Evolutionary conservation across 352 stramenopile genomes (phyloP).

Genomic region (Phytophthora litchii): DNA sequence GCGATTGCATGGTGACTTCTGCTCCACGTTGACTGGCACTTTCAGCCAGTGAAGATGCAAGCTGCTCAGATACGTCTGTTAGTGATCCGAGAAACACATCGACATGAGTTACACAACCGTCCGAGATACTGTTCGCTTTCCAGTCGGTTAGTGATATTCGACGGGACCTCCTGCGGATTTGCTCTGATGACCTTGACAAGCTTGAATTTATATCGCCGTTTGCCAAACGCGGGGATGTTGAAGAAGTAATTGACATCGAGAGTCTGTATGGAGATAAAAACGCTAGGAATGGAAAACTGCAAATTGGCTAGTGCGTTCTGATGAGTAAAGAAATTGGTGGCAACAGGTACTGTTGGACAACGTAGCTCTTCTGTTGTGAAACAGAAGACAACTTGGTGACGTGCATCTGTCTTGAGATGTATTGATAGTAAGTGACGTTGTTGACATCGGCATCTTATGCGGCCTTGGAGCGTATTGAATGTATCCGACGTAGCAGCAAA

Average conservation of each 20-base stretch:
- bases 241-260: conserved; percentile 1
- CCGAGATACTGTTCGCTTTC: conserved; percentile 4
- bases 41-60: conserved; percentile 81
- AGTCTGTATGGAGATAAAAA: background rate
- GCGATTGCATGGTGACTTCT: conserved; percentile 71
- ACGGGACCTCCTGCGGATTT: conserved; percentile 2
- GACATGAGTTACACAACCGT: conserved; percentile 47
- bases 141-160: conserved; percentile 16
- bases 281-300: background rate
- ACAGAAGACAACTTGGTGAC: background rate
- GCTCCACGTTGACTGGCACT: conserved; percentile 71
- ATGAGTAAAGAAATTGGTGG: background rate
- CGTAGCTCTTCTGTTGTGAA: background rate
- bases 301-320: background rate
- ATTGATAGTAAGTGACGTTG: conserved; percentile 2
- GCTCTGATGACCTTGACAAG: background rate
- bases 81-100: conserved; percentile 95
- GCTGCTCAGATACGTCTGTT: conserved; percentile 94
- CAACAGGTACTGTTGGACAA: background rate
- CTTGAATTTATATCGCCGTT: background rate
- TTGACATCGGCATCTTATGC: background rate
- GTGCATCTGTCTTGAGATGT: background rate
- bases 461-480: too few species aligned
- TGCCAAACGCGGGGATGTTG: background rate
- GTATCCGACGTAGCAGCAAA: too few species aligned